Conservation (phyloP, 805 yeast species). For the Blastobotrys terrestris region DNA sequence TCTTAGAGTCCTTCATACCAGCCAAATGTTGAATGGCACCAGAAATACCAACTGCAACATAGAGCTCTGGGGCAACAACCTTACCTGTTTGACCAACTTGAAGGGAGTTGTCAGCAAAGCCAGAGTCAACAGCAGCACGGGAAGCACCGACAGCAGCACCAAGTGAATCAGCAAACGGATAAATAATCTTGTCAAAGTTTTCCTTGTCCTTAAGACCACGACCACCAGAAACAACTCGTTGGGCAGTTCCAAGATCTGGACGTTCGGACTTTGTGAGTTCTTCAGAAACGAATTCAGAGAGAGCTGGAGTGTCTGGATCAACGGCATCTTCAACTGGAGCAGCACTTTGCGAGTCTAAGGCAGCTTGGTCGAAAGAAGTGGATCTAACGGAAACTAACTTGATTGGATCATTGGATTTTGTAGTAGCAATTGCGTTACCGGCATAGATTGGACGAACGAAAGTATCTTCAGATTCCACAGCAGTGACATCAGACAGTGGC, state of each 20-base stretch:
- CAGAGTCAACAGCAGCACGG: slow-evolving; percentile 96
- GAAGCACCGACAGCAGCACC: slow-evolving; percentile 96
- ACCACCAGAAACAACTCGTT: slow-evolving; percentile 83
- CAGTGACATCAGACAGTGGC: slow-evolving; percentile 77
- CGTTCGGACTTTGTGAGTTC: slow-evolving; percentile 70
- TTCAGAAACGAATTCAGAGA: slow-evolving; percentile 65
- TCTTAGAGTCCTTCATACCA: slow-evolving; percentile 95
- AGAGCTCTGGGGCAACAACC: slow-evolving; percentile 92
- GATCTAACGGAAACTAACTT: slow-evolving; percentile 75
- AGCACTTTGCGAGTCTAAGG: slow-evolving; percentile 33
- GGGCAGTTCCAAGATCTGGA: slow-evolving; percentile 85
- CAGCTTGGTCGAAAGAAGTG: slow-evolving; percentile 62
- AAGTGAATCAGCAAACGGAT: slow-evolving; percentile 77
- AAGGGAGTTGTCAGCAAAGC: slow-evolving; percentile 89
- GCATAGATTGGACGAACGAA: slow-evolving; percentile 94
- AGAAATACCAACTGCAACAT: slow-evolving; percentile 87
- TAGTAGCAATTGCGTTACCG: slow-evolving; percentile 86
- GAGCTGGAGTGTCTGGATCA: slow-evolving; percentile 31
- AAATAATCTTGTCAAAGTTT: slow-evolving; percentile 67
- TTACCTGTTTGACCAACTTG: slow-evolving; percentile 99
- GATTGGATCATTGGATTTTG: slow-evolving; percentile 58
- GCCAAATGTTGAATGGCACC: slow-evolving; percentile 99
- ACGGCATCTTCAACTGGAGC: slow-evolving; percentile 39
- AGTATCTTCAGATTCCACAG: slow-evolving; percentile 58
- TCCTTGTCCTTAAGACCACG: slow-evolving; percentile 89